Evolutionary conservation across 371 early-diverging fungal species (phyloP), one percentile per base, ranked within the genome.

Genomic region (Mortierella sp.): DNA sequence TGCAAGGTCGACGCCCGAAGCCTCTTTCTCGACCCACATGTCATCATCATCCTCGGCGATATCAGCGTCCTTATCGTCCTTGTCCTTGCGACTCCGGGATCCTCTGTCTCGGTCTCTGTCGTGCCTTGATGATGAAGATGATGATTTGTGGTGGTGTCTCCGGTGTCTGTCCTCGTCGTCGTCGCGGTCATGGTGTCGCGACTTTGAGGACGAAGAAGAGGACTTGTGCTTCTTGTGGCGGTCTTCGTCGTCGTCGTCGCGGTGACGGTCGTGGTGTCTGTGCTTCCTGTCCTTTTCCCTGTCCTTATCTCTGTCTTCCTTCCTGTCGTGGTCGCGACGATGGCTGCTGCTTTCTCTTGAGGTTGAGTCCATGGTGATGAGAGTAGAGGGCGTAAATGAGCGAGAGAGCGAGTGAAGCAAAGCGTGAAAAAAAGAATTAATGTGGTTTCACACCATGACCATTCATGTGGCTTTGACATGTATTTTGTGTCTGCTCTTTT

Each of bases 11-110:
- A 76, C 65, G 7, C 50, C 76, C 11, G 74, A 39, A 44, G 74
- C 41, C 16, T 80, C 77, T 65, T 79, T 85, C 37, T 85, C 85
- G 39, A 85, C 85, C 85, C 85, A 85, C 85, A 85, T 80, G 34
- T 73, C 77, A 8, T 85, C 85, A 10, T 79, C 85, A 22, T 70
- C 79, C 24, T 73, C 41, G n/a, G 53, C 75, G 52, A 65, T 66
- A 37, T n/a, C 66, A n/a, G 31, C 41, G 11, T 50, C 65, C 22
- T 53, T 44, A 19, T 68, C 67, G 14, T 53, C 68, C 14, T 34
- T 61, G 26, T 68, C 76, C 40, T 66, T 70, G 22, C 64, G 45
- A 29, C 73, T 73, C 29, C 73, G 64, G 8, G 64, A 39, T 24
- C 73, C 48, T 8, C 50, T 68, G 1, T 70, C 67, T 16, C 68